A percentile compares a stretch with the other conserved stretches of the same genome.
Conservation (phyloP, 179 eudicot genomes). For the Vitellaria paradoxa region DNA sequence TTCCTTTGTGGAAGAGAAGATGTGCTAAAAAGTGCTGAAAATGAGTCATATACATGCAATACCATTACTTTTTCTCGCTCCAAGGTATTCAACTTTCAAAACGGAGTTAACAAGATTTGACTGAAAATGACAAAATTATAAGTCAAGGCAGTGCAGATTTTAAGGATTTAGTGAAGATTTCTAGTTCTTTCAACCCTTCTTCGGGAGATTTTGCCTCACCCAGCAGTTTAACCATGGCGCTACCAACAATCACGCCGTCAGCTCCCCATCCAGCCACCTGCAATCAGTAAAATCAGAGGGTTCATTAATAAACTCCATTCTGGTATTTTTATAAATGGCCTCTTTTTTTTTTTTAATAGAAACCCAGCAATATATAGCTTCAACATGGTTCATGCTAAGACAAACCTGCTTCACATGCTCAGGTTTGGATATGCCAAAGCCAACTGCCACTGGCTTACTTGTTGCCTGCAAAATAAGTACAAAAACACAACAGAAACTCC, state of each 20-base stretch:
- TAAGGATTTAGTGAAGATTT: slow-evolving; percentile 58
- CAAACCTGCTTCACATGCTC: slow-evolving; percentile 89
- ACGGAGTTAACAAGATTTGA: background rate
- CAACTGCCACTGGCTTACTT: slow-evolving; percentile 90
- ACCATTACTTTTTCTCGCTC: too few species aligned
- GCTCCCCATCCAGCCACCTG: slow-evolving; percentile 97
- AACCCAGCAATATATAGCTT: background rate
- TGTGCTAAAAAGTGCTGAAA: too few species aligned
- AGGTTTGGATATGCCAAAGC: slow-evolving; percentile 89
- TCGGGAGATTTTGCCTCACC: slow-evolving; percentile 80
- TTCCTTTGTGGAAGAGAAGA: too few species aligned
- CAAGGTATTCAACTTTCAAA: background rate
- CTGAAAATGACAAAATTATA: background rate
- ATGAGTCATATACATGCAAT: background rate
- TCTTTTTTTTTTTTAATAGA: background rate
- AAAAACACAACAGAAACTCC: background rate
- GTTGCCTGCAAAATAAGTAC: slow-evolving; percentile 44
- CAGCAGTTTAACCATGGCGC: slow-evolving; percentile 76
- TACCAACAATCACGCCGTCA: slow-evolving; percentile 95
- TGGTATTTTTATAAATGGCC: too few species aligned
- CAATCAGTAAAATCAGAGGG: background rate
- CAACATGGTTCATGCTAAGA: background rate
- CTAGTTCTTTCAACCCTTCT: slow-evolving; percentile 80
- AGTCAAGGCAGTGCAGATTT: slow-evolving; percentile 56
- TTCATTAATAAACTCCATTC: background rate